Evolutionary conservation across 2,329 filamentous ascomycete genomes (phyloP), one percentile per base, ranked within the genome.

Genomic region (Allantophomopsis lycopodina): DNA sequence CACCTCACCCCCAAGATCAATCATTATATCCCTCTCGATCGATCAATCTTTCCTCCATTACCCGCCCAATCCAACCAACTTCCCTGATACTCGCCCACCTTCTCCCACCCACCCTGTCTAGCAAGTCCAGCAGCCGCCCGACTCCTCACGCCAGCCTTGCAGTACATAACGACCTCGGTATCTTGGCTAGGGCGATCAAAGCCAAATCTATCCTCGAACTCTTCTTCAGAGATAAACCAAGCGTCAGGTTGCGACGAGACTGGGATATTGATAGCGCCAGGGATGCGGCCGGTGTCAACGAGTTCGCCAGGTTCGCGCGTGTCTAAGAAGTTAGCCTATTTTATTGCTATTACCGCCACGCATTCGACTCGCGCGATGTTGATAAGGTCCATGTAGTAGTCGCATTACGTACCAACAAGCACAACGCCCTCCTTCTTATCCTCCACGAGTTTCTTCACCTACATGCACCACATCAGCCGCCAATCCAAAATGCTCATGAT

Each of bases 111-210:
- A 2, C 78, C 80, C 55, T 83, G 71, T 50, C 68, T 66, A 21
- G 91, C 91, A 57, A 95, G 60, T 47, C 72, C 69, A 6, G 87
- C 87, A 6, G 88, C 88, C 1, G 83, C 74, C 35, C 69, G 66
- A 50, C 84, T 86, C 55, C 91, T 69, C 46, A 96, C 84, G 2
- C 91, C 91, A 0, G 88, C 79, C 64, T 86, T 93, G 63, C 91
- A 98, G 60, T 94, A 96, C 53, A 96, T 91, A 4, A 96, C 69
- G 12, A 94, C 58, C 47, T 73, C 66, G 23, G 60, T 57, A 35
- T 73, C 66, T 43, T 64, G 64, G 2, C 52, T 51, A 0, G 80
- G 88, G 44, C 84, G 82, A 43, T 69, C 62, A 54, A 83, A 94
- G 4, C 86, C 88, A 59, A 86, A 88, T 13, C 79, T 65, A 44